Base-by-base conservation (phyloP, 2,329 filamentous ascomycete species). In the Emergomyces orientalis region DNA sequence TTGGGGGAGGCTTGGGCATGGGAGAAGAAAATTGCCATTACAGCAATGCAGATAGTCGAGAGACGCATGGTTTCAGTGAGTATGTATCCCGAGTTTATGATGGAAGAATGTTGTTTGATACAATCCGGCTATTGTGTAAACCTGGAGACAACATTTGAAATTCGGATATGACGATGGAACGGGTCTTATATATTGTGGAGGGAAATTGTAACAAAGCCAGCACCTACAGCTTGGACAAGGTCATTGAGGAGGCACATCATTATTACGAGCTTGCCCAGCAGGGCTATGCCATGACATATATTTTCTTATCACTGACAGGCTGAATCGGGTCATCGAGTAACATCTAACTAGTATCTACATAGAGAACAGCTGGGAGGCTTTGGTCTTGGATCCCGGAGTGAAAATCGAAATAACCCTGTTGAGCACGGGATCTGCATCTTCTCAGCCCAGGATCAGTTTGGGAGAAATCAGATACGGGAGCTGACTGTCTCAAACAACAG, bases 1-100 rank as follows among this genome's bases (percentile, higher is more conserved):
- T 37, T 11, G 19, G 32, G 19, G 19, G 32, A 56, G 32, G 52
- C 52, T 56, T 55, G 30, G 6, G 27, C 52, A 55, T 55, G n/a
- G 52, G 52, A 32, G 32, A 55, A 55, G 19, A 55, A 32, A 30
- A 55, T 27, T 32, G 52, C 52, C 52, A 55, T 55, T 55, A 34
- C 27, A 11, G 27, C 52, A 37, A 55, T n/a, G n/a, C n/a, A 56
- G 8, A 56, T n/a, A 1, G 52, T 37, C 6, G n/a, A 22, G 32
- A 56, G 52, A 9, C 22, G 17, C 52, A 56, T 56, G 52, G 32
- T 37, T 37, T 13, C 11, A 30, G 19, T 19, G 32, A 19, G 11
- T 34, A 56, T 56, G 17, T 54, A 32, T 56, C 13, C 3, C 9
- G 32, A 17, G 13, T 30, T 25, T 51, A 4, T 30, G 14, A 51